Percentiles rank a stretch among this genome's conserved stretches.
These are phyloP conservation scores for Fusarium compactum DNA, from an alignment of 2,329 filamentous ascomycete genomes.

Conservation along the genomic window DNA sequence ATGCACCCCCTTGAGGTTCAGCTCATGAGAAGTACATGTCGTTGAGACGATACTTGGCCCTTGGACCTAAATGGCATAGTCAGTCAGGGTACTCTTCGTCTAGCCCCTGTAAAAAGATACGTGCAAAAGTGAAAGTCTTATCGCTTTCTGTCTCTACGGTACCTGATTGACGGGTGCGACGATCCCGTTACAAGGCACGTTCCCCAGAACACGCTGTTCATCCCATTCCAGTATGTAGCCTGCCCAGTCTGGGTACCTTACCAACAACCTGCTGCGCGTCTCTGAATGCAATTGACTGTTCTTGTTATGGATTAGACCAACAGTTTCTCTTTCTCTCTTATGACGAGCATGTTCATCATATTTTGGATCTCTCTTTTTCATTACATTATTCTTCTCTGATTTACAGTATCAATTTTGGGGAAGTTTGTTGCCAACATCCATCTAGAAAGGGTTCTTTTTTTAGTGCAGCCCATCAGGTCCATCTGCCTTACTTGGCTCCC, in stretches of 20 bases:
- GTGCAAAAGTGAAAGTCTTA: conserved; percentile 5
- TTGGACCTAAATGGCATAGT: background rate
- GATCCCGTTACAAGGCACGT: conserved; percentile 35
- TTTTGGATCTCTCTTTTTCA: background rate
- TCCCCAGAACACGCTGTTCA: conserved; percentile 40
- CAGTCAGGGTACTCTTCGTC: conserved; percentile 12
- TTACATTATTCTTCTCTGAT: background rate
- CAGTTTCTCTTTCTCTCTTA: background rate
- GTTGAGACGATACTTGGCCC: conserved; percentile 11
- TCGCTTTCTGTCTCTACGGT: conserved; percentile 11
- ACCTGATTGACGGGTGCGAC: conserved; percentile 32
- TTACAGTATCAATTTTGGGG: background rate
- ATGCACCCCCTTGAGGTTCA: conserved; percentile 11
- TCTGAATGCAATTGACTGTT: conserved; percentile 9
- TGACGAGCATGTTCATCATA: background rate
- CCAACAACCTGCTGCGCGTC: conserved; percentile 11
- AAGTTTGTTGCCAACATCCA: background rate
- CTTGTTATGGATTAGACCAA: background rate
- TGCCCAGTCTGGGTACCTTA: background rate
- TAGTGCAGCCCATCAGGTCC: conserved; percentile 18
- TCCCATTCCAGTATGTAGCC: conserved; percentile 29
- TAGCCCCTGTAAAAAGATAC: conserved; percentile 26
- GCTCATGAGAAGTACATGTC: conserved; percentile 4
- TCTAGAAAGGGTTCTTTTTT: conserved; percentile 12
- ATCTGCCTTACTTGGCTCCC: conserved; percentile 13